phyloP scores from a whole-genome alignment of 306 rosid genomes.

The Dryas drummondii region DNA sequence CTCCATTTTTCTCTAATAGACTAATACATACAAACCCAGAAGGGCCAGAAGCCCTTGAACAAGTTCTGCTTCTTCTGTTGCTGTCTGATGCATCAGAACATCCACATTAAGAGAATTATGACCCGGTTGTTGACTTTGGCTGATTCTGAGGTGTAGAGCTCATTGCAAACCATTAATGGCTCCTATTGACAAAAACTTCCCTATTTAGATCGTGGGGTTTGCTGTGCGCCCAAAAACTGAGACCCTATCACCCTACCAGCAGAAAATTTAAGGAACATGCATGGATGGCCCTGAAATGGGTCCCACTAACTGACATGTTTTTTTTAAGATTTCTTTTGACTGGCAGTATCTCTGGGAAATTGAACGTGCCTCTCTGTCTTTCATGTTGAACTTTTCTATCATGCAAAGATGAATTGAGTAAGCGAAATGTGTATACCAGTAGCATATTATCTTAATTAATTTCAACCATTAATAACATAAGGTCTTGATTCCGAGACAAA shows the following conservation, averaged over 20 bases:
- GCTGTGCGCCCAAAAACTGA: constrained; percentile 22
- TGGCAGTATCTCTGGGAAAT: not conserved
- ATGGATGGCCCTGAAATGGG: constrained; percentile 33
- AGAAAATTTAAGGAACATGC: constrained; percentile 39
- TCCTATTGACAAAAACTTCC: not conserved
- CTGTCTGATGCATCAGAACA: not conserved
- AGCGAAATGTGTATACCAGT: too few species aligned
- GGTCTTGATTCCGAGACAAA: too few species aligned
- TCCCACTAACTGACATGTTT: constrained; percentile 34
- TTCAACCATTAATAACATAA: too few species aligned
- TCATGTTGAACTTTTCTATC: constrained; percentile 9
- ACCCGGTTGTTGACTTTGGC: not conserved
- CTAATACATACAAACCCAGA: constrained; percentile 17
- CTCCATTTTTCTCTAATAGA: constrained; percentile 38
- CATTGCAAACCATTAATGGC: constrained; percentile 31
- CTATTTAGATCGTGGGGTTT: constrained; percentile 31
- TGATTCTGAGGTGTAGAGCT: constrained; percentile 17
- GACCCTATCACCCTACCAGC: constrained; percentile 10
- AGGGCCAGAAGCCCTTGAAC: constrained; percentile 3
- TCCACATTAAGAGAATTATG: constrained; percentile 7
- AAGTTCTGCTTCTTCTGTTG: constrained; percentile 9
- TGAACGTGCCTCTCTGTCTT: not conserved
- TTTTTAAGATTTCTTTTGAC: constrained; percentile 5
- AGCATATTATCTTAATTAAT: too few species aligned
- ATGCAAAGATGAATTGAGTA: too few species aligned